These are phyloP conservation scores for Rasamsonia emersonii DNA, from an alignment of 2,329 filamentous ascomycete genomes.

Conservation along the genomic window DNA sequence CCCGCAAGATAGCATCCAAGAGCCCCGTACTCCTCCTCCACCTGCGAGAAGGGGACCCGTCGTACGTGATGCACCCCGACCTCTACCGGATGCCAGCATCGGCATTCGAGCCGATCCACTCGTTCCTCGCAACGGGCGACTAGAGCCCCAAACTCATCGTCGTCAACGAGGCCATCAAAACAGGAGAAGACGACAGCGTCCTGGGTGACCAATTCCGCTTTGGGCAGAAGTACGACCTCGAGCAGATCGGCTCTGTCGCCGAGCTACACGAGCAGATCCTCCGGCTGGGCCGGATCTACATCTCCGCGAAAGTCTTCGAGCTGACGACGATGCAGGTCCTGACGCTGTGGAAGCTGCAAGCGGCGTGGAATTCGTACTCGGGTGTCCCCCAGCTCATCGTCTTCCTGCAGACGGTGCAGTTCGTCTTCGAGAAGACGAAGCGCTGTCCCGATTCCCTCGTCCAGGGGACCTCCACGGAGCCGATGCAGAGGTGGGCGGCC, in stretches of 20 bases:
- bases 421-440: background rate
- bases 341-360: constrained; percentile 12
- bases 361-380: constrained; percentile 15
- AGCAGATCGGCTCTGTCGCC: background rate
- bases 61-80: constrained; percentile 3
- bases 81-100: constrained; percentile 1
- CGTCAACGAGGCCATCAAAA: constrained; percentile 1
- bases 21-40: no score
- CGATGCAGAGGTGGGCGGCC: constrained; percentile 11
- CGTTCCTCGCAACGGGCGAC: constrained; percentile 4
- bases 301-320: constrained; percentile 8
- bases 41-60: background rate
- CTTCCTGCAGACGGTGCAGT: constrained; percentile 4
- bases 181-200: background rate
- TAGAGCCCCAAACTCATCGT: constrained; percentile 8
- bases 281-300: constrained; percentile 10
- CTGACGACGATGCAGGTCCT: constrained; percentile 6
- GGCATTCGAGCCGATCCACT: constrained; percentile 5
- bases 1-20: no score
- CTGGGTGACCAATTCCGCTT: constrained; percentile 1
- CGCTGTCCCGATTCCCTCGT: background rate
- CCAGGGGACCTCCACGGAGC: background rate
- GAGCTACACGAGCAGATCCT: constrained; percentile 7
- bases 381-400: constrained; percentile 10
- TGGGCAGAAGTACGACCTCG: background rate